phyloP scores from a whole-genome alignment of 83 land plant genomes.

The Diphasiastrum complanatum region DNA sequence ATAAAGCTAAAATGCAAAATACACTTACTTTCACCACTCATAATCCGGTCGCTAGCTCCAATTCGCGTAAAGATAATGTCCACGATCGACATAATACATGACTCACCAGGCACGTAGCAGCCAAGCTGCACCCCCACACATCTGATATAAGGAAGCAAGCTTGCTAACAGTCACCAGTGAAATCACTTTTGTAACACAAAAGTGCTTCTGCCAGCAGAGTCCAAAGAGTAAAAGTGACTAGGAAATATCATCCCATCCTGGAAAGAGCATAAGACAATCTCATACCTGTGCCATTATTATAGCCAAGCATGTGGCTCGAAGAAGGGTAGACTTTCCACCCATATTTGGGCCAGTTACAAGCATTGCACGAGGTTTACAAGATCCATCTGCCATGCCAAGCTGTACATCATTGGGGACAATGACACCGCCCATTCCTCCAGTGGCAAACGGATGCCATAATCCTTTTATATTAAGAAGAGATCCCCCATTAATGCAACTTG shows the following conservation, averaged over 20 bases:
- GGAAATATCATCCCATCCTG: too few species aligned
- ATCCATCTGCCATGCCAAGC: slow-evolving; percentile 41
- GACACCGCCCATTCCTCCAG: slow-evolving; percentile 43
- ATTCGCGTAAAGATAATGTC: slow-evolving; percentile 83
- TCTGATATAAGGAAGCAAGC: slow-evolving; percentile 2
- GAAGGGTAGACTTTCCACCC: slow-evolving; percentile 95
- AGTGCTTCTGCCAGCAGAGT: too few species aligned
- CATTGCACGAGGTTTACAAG: slow-evolving; percentile 44
- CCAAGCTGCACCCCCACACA: slow-evolving; percentile 59
- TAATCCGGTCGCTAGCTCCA: slow-evolving; percentile 92
- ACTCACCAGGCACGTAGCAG: slow-evolving; percentile 71
- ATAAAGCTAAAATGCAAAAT: background rate
- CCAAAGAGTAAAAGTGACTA: too few species aligned
- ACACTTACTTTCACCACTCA: slow-evolving; percentile 89
- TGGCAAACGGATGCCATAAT: slow-evolving; percentile 92
- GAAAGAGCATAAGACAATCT: background rate
- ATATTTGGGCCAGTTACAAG: slow-evolving; percentile 95
- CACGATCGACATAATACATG: slow-evolving; percentile 60
- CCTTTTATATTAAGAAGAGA: slow-evolving; percentile 63
- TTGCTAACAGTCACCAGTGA: too few species aligned
- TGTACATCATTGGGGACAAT: slow-evolving; percentile 66
- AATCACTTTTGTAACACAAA: background rate
- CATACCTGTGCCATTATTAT: slow-evolving; percentile 84
- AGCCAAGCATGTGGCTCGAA: slow-evolving; percentile 82
- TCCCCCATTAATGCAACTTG: slow-evolving; percentile 20